Percentiles rank a stretch among this genome's conserved stretches.
phyloP scores from a whole-genome alignment of 768 basidiomycete genomes.

The Tulasnella sp. region DNA sequence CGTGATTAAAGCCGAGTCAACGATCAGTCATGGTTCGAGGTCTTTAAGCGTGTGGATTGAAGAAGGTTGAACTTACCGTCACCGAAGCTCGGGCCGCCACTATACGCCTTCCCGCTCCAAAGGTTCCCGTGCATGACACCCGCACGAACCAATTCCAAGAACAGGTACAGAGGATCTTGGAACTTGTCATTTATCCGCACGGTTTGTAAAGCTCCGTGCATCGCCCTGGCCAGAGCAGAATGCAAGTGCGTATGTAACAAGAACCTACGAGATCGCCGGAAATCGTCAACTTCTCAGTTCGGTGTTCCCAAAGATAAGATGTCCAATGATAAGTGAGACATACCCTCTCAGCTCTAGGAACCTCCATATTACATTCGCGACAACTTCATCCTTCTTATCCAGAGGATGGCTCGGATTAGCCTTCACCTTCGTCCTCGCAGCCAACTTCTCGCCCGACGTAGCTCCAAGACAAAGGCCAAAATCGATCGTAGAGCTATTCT shows the following conservation, averaged over 20 bases:
- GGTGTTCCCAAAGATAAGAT: not conserved
- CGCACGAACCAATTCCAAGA: constrained; percentile 91
- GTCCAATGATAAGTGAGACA: constrained; percentile 25
- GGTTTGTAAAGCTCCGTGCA: constrained; percentile 67
- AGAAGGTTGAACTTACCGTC: constrained; percentile 43
- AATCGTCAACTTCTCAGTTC: not conserved
- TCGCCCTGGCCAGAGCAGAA: constrained; percentile 81
- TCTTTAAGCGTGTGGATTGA: no score
- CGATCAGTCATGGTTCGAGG: no score
- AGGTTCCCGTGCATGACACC: constrained; percentile 92
- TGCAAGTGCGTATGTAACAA: constrained; percentile 80
- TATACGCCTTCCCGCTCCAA: constrained; percentile 80
- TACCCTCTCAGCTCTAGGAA: constrained; percentile 95
- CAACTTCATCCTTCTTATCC: constrained; percentile 97
- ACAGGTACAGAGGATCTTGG: constrained; percentile 91
- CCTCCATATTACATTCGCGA: constrained; percentile 97
- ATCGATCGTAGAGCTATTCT: constrained; percentile 97
- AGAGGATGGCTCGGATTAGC: constrained; percentile 35
- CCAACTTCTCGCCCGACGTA: constrained; percentile 68
- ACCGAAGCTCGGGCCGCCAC: constrained; percentile 92
- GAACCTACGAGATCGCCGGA: constrained; percentile 44
- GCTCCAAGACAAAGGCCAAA: constrained; percentile 91
- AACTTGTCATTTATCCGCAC: constrained; percentile 93
- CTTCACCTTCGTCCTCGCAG: constrained; percentile 70
- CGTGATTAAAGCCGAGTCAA: no score